These are phyloP conservation scores for Trifolium pratense DNA, from an alignment of 306 rosid species.

Conservation along the genomic window DNA sequence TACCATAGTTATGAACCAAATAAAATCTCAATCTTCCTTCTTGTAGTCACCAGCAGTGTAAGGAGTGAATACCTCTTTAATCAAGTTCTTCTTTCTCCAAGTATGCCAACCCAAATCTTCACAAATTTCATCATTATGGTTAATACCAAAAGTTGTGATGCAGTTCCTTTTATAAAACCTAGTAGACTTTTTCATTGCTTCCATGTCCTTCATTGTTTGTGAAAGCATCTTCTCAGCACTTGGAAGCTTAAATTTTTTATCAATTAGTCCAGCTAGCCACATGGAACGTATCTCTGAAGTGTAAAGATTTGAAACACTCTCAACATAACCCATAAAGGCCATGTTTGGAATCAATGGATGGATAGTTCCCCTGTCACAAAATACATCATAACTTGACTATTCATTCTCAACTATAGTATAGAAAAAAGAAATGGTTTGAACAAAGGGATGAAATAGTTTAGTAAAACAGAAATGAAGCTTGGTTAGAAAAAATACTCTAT, in stretches of 20 bases:
- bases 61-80: constrained; percentile 67
- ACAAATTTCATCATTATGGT: constrained; percentile 68
- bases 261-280: constrained; percentile 66
- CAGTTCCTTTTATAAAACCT: constrained; percentile 72
- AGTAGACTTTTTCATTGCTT: constrained; percentile 57
- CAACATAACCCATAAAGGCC: constrained; percentile 75
- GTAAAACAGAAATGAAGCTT: not conserved
- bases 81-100: constrained; percentile 75
- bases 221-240: constrained; percentile 63
- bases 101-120: constrained; percentile 75
- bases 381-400: constrained; percentile 13
- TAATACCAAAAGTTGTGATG: constrained; percentile 71
- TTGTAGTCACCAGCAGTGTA: constrained; percentile 56
- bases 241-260: constrained; percentile 66
- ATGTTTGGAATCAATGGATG: constrained; percentile 82
- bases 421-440: not conserved
- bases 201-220: constrained; percentile 54
- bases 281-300: constrained; percentile 68
- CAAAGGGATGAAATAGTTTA: too few species aligned
- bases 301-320: constrained; percentile 70
- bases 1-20: not conserved
- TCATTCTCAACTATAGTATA: not conserved
- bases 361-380: constrained; percentile 63
- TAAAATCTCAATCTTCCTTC: constrained; percentile 42
- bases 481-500: not conserved